These are phyloP conservation scores for Pleodorina starrii DNA, from an alignment of 139 green algal species.

Conservation along the genomic window DNA sequence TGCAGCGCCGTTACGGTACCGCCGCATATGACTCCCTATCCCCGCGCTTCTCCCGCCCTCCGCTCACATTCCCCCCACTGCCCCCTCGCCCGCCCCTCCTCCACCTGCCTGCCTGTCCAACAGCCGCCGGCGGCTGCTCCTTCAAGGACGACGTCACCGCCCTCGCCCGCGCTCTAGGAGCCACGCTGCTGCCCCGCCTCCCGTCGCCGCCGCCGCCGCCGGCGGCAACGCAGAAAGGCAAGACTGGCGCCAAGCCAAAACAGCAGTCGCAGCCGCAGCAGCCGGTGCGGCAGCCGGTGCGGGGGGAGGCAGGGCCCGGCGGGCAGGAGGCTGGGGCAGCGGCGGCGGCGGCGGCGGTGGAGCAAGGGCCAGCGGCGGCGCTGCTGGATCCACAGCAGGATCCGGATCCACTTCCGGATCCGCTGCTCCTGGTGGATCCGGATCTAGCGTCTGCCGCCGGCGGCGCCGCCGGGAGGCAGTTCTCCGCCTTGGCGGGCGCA, in stretches of 20 bases:
- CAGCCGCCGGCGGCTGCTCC: too few relatives aligned
- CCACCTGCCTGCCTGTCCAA: too few relatives aligned
- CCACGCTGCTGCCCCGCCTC: background rate
- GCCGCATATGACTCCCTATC: too few relatives aligned
- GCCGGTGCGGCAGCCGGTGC: background rate
- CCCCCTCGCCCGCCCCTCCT: too few relatives aligned
- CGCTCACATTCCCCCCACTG: too few relatives aligned
- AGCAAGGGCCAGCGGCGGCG: background rate
- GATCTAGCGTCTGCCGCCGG: background rate
- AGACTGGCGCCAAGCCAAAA: background rate
- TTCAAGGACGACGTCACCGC: slow-evolving; percentile 4
- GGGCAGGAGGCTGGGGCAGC: background rate
- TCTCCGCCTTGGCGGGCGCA: background rate
- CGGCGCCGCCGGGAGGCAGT: slow-evolving; percentile 12
- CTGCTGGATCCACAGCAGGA: background rate
- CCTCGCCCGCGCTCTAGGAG: slow-evolving; percentile 22
- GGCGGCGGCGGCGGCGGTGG: background rate
- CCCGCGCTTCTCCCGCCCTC: too few relatives aligned
- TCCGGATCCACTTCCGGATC: background rate
- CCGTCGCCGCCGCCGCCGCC: background rate
- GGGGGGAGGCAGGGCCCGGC: too few relatives aligned
- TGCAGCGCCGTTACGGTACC: too few relatives aligned
- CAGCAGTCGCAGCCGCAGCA: too few relatives aligned
- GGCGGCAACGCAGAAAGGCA: background rate
- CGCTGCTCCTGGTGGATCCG: slow-evolving; percentile 33